Conservation (phyloP, 2,329 filamentous ascomycete species). For the Hymenoscyphus infarciens region DNA sequence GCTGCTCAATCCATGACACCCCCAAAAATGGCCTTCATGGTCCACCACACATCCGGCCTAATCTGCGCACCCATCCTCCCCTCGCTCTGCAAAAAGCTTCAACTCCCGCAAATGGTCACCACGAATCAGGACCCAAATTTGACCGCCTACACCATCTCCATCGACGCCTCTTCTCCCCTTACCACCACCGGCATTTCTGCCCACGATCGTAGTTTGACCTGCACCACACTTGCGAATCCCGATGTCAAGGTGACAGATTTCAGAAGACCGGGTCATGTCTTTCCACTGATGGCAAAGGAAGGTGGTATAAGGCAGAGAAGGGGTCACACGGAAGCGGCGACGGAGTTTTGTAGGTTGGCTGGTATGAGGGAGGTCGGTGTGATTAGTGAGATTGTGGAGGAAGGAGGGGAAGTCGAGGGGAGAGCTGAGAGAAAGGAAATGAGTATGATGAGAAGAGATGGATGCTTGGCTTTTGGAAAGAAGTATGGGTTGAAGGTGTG, state of each 20-base stretch:
- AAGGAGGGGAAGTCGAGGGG: constrained; percentile 70
- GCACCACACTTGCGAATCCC: constrained; percentile 70
- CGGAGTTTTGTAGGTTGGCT: constrained; percentile 84
- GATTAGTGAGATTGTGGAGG: constrained; percentile 89
- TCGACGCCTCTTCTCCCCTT: constrained; percentile 71
- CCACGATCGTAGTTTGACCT: constrained; percentile 79
- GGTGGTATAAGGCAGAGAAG: constrained; percentile 77
- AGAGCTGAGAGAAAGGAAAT: constrained; percentile 60
- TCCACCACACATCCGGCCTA: constrained; percentile 85
- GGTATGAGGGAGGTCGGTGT: constrained; percentile 74
- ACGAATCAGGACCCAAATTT: constrained; percentile 74
- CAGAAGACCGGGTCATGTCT: constrained; percentile 81
- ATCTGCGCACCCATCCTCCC: constrained; percentile 83
- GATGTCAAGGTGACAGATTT: constrained; percentile 53
- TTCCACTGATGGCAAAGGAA: constrained; percentile 73
- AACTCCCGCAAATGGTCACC: constrained; percentile 85
- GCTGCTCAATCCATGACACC: constrained; percentile 80
- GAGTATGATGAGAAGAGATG: constrained; percentile 92
- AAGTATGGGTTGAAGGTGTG: constrained; percentile 89
- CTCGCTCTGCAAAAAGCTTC: constrained; percentile 63
- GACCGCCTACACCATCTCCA: constrained; percentile 89
- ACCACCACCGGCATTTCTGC: constrained; percentile 89
- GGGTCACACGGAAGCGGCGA: constrained; percentile 90
- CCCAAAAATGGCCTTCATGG: constrained; percentile 92
- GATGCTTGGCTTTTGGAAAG: constrained; percentile 81